Base-by-base conservation (phyloP, 2,329 filamentous ascomycete genomes). In the Nemania sp. region DNA sequence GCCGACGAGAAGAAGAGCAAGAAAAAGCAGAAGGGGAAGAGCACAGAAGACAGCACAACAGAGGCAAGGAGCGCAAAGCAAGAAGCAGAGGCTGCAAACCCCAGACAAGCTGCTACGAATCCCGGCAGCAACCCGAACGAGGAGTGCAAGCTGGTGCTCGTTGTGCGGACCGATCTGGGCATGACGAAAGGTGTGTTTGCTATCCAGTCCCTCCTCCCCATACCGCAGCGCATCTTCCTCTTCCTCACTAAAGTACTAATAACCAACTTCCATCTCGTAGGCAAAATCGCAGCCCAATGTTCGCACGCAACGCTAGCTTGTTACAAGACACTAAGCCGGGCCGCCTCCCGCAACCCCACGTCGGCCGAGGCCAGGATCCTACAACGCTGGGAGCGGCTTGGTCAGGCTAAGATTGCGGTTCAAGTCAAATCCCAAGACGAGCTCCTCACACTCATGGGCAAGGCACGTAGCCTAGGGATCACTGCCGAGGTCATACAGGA, bases 251-350 rank as follows among this genome's bases (percentile, higher is more conserved):
- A 69, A 52, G 18, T 10, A 38, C 43, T 67, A 66, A 73, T 54
- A 24, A 41, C 18, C 52, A 24, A 41, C 18, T 22, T 49, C 11
- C 27, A 15, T 54, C 29, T 61, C 29, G 53, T 71, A 97, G 95
- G 95, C 76, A 99, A 99, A 86, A 98, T 98, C 76, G 96, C 93
- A 65, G 96, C 96, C 7, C 96, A 98, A 82, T 95, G 92, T 82
- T 92, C 91, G 57, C 96, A 98, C 81, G 96, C 96, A n/a, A 97
- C 95, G 2, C 90, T 99, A 64, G 94, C 95, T 63, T 98, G 95
- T 87, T 99, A 97, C 89, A 98, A 98, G 83, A 84, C 90, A 67
- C 89, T 97, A 72, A 82, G 89, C 64, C 81, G 84, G 52, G 80
- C 83, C 62, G 83, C 88, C n/a, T 80, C 84, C 2, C 80, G 82